phyloP scores from a whole-genome alignment of 371 early-diverging fungal genomes.

The Fennellomyces sp. region DNA sequence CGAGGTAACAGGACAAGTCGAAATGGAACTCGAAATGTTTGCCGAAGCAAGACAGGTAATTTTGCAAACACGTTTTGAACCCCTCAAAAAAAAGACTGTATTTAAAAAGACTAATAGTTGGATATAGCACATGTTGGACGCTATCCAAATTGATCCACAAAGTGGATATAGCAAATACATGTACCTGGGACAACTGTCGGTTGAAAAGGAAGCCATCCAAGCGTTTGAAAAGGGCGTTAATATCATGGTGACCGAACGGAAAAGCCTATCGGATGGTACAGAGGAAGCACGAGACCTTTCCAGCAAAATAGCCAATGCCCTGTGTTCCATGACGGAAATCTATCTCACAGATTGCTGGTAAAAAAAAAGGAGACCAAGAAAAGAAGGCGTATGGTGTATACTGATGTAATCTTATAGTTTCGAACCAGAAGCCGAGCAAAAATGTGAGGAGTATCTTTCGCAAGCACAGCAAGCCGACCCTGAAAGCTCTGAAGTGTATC shows the following conservation, averaged over 20 bases:
- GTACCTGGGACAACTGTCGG: constrained; percentile 88
- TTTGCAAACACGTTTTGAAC: background rate
- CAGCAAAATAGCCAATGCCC: constrained; percentile 79
- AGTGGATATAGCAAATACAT: constrained; percentile 80
- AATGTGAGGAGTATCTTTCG: constrained; percentile 75
- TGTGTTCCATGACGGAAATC: constrained; percentile 94
- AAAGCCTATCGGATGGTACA: constrained; percentile 21
- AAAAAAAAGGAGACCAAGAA: background rate
- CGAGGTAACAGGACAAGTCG: constrained; percentile 74
- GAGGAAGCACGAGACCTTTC: constrained; percentile 51
- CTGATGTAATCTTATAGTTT: constrained; percentile 55
- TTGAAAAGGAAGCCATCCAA: constrained; percentile 75
- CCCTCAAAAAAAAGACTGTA: background rate
- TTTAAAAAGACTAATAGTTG: too few species aligned
- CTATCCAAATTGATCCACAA: constrained; percentile 71
- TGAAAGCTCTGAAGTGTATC: constrained; percentile 83
- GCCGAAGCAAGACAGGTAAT: constrained; percentile 71
- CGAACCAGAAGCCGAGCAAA: constrained; percentile 87
- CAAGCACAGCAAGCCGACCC: constrained; percentile 75
- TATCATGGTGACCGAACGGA: constrained; percentile 56
- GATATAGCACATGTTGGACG: constrained; percentile 64
- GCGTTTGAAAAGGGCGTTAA: constrained; percentile 85
- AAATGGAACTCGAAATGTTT: constrained; percentile 73
- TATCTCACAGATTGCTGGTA: constrained; percentile 97
- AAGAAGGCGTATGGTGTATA: background rate